Conservation (phyloP, 2,329 filamentous ascomycete genomes). For the Eutypa lata region DNA sequence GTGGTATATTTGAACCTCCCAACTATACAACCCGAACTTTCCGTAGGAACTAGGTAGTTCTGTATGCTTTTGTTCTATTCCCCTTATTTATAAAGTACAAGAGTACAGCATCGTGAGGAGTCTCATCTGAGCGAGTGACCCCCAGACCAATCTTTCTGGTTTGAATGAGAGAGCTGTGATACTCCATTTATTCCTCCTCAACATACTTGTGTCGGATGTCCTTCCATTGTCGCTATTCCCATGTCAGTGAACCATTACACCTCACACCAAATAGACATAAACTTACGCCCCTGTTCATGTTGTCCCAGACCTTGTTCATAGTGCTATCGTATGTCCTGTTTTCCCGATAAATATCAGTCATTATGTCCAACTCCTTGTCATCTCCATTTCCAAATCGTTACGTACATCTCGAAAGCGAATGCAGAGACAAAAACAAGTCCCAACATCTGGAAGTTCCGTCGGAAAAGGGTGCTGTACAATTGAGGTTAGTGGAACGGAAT, state of each 20-base stretch:
- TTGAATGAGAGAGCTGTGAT: not conserved
- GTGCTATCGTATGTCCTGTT: slow-evolving; percentile 75
- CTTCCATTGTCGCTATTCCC: slow-evolving; percentile 92
- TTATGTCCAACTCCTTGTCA: slow-evolving; percentile 9
- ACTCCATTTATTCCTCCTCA: slow-evolving; percentile 46
- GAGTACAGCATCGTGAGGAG: slow-evolving; percentile 11
- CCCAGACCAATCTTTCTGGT: not conserved
- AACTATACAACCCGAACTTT: too few species aligned
- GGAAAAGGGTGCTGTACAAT: slow-evolving; percentile 69
- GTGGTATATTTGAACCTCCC: too few species aligned
- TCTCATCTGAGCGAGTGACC: slow-evolving; percentile 2
- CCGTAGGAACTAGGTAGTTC: slow-evolving; percentile 2
- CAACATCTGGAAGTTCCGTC: slow-evolving; percentile 85
- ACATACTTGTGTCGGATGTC: slow-evolving; percentile 93
- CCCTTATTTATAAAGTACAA: slow-evolving; percentile 22
- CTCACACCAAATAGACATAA: slow-evolving; percentile 1
- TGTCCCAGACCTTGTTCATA: slow-evolving; percentile 88
- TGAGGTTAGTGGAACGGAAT: slow-evolving; percentile 19
- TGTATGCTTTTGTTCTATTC: slow-evolving; percentile 9
- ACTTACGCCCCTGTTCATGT: slow-evolving; percentile 86
- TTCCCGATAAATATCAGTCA: slow-evolving; percentile 28
- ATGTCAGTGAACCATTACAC: slow-evolving; percentile 27
- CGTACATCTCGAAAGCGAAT: slow-evolving; percentile 93
- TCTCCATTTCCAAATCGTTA: slow-evolving; percentile 16
- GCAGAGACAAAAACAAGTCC: slow-evolving; percentile 80